Base-by-base conservation (phyloP, 495 filamentous ascomycete genomes). In the Trichoderma orchidacearum region DNA sequence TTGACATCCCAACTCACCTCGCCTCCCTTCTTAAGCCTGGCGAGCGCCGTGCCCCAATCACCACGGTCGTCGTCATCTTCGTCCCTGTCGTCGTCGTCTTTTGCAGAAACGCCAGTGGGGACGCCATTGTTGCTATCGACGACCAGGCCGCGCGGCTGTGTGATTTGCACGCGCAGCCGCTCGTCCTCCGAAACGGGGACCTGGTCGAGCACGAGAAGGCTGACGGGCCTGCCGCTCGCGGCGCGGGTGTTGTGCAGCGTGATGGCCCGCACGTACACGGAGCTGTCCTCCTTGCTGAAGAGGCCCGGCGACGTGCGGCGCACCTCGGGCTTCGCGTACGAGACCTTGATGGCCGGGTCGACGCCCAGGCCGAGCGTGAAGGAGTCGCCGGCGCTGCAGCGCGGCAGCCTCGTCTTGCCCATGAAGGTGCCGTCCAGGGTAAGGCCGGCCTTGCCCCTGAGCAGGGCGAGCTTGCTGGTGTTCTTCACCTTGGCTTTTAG, bases 341-440 rank as follows among this genome's bases (percentile, higher is more conserved):
- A 66, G 45, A 89, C 77, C 28, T 70, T 67, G 60, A 88, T 78
- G 15, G 70, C 70, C 4, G 82, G 83, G 61, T 88, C 85, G 15
- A 87, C 75, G 18, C 85, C 85, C 0, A 89, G 74, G 25, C 75
- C 72, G 9, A 89, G 64, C 41, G 68, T 71, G 69, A 88, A 83
- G 12, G 51, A 53, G 30, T 55, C 53, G n/a, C 80, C 80, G 12
- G 83, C 74, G 45, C 75, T 78, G 63, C 80, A 80, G 45, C 75
- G 75, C 9, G 82, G 76, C 5, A 87, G 64, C 0, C 68, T 68
- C 1, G 79, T 74, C 36, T 80, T 80, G 9, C 85, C 85, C 30
- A 89, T 66, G 64, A 87, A 87, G 9, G 75, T 77, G 3, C 80
- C 82, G 62, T 88, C 85, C 25, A 87, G 81, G 2, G 83, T 85